Conservation (phyloP, 1,284 basidiomycete genomes). For the Golubevia sp. region DNA sequence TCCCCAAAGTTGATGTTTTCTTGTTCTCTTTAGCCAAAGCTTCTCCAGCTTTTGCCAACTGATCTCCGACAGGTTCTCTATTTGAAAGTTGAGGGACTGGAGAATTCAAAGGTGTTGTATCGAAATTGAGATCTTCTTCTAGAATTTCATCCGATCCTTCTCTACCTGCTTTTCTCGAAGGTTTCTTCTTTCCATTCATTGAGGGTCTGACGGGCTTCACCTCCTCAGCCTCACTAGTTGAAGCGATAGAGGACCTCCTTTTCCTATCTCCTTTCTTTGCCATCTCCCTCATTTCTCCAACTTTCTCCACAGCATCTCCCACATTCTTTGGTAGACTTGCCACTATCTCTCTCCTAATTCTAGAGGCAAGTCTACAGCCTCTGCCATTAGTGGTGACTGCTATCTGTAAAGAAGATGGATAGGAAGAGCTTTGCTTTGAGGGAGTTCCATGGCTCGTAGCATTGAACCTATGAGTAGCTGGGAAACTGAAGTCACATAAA, state of each 20-base stretch:
- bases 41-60: neutral
- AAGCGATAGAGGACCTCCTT: conserved; percentile 4
- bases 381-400: conserved; percentile 89
- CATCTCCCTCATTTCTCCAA: conserved; percentile 73
- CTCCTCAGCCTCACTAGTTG: conserved; percentile 17
- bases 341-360: conserved; percentile 82
- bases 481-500: conserved; percentile 87
- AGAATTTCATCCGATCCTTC: conserved; percentile 19
- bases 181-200: neutral
- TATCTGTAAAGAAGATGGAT: conserved; percentile 69
- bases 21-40: neutral
- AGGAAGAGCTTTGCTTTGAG: no score
- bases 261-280: conserved; percentile 64
- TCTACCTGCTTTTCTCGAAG: no score
- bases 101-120: conserved; percentile 69
- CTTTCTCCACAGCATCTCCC: conserved; percentile 76
- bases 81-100: conserved; percentile 71
- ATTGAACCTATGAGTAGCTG: conserved; percentile 81
- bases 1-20: conserved; percentile 21
- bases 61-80: neutral
- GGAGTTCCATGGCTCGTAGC: conserved; percentile 16
- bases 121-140: conserved; percentile 45
- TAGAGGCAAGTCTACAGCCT: conserved; percentile 82
- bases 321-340: conserved; percentile 74
- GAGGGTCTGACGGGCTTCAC: conserved; percentile 63